These are phyloP conservation scores for Chloris gayana DNA, from an alignment of 176 grass and related monocot species.

Conservation along the genomic window DNA sequence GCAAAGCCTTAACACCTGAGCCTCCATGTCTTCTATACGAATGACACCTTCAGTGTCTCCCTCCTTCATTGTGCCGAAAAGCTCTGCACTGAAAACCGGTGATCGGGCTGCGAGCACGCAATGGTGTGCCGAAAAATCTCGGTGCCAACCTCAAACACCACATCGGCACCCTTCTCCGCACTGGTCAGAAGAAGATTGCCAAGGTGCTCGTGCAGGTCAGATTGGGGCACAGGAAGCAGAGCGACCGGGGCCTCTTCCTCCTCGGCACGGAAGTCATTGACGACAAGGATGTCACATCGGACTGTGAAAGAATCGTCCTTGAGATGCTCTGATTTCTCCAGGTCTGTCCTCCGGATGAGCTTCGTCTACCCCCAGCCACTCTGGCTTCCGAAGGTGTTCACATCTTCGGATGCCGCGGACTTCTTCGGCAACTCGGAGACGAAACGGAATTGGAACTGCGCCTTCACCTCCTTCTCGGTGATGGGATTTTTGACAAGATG, in stretches of 20 bases:
- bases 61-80: slow-evolving; percentile 50
- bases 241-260: background rate
- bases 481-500: no score
- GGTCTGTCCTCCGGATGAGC: background rate
- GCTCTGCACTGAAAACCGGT: slow-evolving; percentile 42
- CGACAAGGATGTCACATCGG: background rate
- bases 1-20: background rate
- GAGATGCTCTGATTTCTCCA: background rate
- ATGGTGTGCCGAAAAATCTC: slow-evolving; percentile 25
- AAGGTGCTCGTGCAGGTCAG: slow-evolving; percentile 38
- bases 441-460: no score
- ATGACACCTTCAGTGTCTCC: slow-evolving; percentile 6
- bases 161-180: slow-evolving; percentile 33
- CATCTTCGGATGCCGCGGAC: background rate
- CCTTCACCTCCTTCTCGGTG: no score
- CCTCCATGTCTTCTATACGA: slow-evolving; percentile 20
- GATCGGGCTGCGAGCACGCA: slow-evolving; percentile 46
- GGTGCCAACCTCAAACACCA: slow-evolving; percentile 39
- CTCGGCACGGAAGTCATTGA: background rate
- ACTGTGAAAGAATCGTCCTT: background rate
- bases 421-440: no score
- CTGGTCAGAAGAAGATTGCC: slow-evolving; percentile 18
- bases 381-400: background rate
- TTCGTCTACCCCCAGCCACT: background rate
- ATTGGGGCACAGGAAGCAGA: background rate